These are phyloP conservation scores for Amphichorda felina DNA, from an alignment of 2,329 filamentous ascomycete genomes.

Conservation along the genomic window DNA sequence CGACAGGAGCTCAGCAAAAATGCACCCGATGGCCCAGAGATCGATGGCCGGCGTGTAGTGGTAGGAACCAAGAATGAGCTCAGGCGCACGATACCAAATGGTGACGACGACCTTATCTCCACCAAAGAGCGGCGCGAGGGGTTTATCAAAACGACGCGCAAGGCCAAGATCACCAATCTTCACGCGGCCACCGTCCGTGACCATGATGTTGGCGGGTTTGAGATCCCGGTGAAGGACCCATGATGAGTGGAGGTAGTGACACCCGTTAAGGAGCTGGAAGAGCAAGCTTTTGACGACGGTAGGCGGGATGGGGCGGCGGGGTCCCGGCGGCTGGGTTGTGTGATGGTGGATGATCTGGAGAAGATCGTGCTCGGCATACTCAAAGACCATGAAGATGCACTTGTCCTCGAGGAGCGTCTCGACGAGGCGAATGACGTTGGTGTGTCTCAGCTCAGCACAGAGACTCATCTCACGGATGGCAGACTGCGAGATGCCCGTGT, in stretches of 20 bases:
- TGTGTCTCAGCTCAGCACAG: slow-evolving; percentile 80
- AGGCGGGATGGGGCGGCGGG: slow-evolving; percentile 78
- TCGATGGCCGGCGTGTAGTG: slow-evolving; percentile 97
- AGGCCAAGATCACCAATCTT: slow-evolving; percentile 92
- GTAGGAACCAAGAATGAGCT: slow-evolving; percentile 80
- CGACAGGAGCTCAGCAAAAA: slow-evolving; percentile 87
- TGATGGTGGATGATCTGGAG: slow-evolving; percentile 98
- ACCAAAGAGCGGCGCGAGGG: slow-evolving; percentile 78
- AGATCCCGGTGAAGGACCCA: slow-evolving; percentile 96
- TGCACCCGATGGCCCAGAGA: slow-evolving; percentile 95
- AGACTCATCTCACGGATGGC: slow-evolving; percentile 96
- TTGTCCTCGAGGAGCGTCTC: slow-evolving; percentile 98
- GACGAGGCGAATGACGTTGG: slow-evolving; percentile 80
- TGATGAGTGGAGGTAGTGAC: slow-evolving; percentile 88
- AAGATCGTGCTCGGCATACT: slow-evolving; percentile 95
- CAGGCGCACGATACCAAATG: slow-evolving; percentile 96
- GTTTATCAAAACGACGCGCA: slow-evolving; percentile 87
- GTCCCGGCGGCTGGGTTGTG: slow-evolving; percentile 74
- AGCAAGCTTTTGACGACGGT: slow-evolving; percentile 86
- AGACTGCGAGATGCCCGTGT: slow-evolving; percentile 95
- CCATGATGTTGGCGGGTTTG: slow-evolving; percentile 98
- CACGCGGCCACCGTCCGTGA: slow-evolving; percentile 79
- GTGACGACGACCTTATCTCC: slow-evolving; percentile 98
- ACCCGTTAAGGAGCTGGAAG: slow-evolving; percentile 89
- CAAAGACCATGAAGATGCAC: slow-evolving; percentile 99